phyloP scores from a whole-genome alignment of 805 yeast genomes.

The Yarrowia phangngaensis region DNA sequence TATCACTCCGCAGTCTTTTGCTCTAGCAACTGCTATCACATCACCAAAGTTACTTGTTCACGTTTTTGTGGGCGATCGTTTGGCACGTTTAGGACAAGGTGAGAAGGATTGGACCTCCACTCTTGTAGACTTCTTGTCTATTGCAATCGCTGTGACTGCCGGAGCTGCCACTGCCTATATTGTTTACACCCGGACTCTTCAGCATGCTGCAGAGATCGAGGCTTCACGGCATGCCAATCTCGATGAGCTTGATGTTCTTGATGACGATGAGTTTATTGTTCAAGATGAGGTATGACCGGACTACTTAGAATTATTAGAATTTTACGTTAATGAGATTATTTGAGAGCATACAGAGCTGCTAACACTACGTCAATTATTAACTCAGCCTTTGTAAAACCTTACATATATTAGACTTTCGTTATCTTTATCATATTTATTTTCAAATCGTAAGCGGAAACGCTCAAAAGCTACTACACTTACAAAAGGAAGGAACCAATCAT shows the following conservation, averaged over 20 bases:
- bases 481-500: too few species aligned
- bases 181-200: conserved; percentile 54
- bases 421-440: too few species aligned
- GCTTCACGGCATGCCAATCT: conserved; percentile 30
- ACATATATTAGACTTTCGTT: too few species aligned
- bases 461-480: too few species aligned
- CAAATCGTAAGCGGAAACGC: too few species aligned
- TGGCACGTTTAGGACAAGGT: conserved; percentile 59
- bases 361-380: too few species aligned
- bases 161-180: conserved; percentile 61
- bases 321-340: too few species aligned
- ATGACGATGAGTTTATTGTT: conserved; percentile 36
- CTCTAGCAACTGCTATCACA: conserved; percentile 66
- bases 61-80: conserved; percentile 70
- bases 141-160: conserved; percentile 53
- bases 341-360: too few species aligned
- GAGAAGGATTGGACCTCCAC: conserved; percentile 48
- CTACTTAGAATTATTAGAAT: too few species aligned
- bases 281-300: conserved; percentile 31
- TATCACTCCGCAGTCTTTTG: conserved; percentile 56
- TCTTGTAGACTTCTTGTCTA: conserved; percentile 59
- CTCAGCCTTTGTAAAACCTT: too few species aligned
- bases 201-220: conserved; percentile 36
- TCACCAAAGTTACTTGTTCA: conserved; percentile 80
- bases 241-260: conserved; percentile 29